These are phyloP conservation scores for Hamiltosporidium tvaerminnensis DNA, from an alignment of 371 early-diverging fungal genomes.

Conservation along the genomic window DNA sequence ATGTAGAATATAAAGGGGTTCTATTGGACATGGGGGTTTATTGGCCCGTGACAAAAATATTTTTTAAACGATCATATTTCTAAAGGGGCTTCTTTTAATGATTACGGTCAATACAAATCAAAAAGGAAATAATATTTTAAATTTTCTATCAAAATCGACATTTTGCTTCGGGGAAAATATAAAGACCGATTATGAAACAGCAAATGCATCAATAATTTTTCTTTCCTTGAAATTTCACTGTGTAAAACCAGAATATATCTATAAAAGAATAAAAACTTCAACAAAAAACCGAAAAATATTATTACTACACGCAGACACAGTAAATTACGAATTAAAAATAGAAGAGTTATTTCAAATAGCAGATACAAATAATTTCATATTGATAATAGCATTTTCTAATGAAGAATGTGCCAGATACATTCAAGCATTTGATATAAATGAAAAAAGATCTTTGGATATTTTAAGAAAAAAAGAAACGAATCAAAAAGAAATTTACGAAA, in stretches of 20 bases:
- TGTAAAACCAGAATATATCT: slow-evolving; percentile 46
- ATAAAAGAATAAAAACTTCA: slow-evolving; percentile 24
- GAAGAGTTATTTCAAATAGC: slow-evolving; percentile 23
- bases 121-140: slow-evolving; percentile 36
- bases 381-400: slow-evolving; percentile 27
- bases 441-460: slow-evolving; percentile 17
- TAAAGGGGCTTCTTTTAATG: slow-evolving; percentile 7
- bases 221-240: slow-evolving; percentile 42
- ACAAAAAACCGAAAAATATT: slow-evolving; percentile 25
- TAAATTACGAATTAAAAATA: slow-evolving; percentile 19
- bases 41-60: no score
- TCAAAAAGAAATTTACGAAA: background rate
- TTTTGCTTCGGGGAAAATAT: slow-evolving; percentile 25
- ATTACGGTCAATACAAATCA: slow-evolving; percentile 34
- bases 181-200: slow-evolving; percentile 40
- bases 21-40: no score
- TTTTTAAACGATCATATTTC: no score
- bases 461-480: slow-evolving; percentile 16
- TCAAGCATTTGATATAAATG: slow-evolving; percentile 23
- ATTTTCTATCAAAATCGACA: slow-evolving; percentile 19
- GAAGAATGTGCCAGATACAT: slow-evolving; percentile 42
- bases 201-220: slow-evolving; percentile 27
- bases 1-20: no score
- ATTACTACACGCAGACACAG: slow-evolving; percentile 26
- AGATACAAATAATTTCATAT: slow-evolving; percentile 3